Conservation (phyloP, 148 eudicot species). For the Drosera capensis region DNA sequence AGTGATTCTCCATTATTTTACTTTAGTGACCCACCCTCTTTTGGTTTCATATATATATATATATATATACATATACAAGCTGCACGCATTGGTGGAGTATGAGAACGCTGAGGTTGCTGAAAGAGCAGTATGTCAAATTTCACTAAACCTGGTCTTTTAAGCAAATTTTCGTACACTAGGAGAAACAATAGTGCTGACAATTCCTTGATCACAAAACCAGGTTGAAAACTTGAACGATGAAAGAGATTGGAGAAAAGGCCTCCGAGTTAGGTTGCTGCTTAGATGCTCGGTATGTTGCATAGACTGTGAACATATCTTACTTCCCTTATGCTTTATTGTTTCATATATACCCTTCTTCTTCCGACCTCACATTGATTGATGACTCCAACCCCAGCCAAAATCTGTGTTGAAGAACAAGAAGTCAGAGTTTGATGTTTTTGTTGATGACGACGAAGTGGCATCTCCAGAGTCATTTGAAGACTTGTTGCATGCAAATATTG, state of each 20-base stretch:
- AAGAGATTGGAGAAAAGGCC: conserved; percentile 88
- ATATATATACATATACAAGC: conserved; percentile 29
- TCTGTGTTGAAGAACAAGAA: conserved; percentile 57
- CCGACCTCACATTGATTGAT: not conserved
- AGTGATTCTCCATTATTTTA: not conserved
- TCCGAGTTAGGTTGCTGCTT: conserved; percentile 65
- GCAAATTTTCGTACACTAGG: not conserved
- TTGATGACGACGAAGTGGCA: conserved; percentile 35
- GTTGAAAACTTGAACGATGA: conserved; percentile 80
- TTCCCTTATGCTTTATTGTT: not conserved
- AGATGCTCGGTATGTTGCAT: conserved; percentile 53
- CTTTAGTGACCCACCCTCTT: not conserved
- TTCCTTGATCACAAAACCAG: conserved; percentile 16
- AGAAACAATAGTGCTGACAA: not conserved
- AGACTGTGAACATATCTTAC: not conserved
- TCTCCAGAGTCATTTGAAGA: conserved; percentile 24
- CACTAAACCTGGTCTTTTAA: not conserved
- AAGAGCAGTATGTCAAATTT: conserved; percentile 47
- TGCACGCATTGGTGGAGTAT: conserved; percentile 85
- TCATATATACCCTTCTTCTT: not conserved
- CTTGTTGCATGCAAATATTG: conserved; percentile 15
- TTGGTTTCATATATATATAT: not conserved
- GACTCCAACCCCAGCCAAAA: conserved; percentile 84
- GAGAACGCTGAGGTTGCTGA: conserved; percentile 61
- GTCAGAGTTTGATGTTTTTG: conserved; percentile 48